Conservation (phyloP, 2,329 filamentous ascomycete genomes). For the Fusarium chlamydosporum region DNA sequence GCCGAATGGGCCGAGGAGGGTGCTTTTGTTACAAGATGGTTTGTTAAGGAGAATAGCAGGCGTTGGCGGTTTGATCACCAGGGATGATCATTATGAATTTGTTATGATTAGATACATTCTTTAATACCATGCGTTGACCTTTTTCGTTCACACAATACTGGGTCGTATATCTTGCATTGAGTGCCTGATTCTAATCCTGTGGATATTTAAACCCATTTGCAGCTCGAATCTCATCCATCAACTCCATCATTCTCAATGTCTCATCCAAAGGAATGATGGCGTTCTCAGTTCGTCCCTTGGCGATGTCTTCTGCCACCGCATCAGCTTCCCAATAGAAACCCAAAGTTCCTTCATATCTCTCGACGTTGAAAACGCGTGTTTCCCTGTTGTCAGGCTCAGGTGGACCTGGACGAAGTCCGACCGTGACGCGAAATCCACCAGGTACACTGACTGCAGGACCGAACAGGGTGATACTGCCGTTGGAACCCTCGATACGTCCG, state of each 20-base stretch:
- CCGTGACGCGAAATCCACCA: constrained; percentile 18
- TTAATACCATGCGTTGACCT: constrained; percentile 23
- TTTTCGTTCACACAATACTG: not conserved
- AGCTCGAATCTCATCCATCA: constrained; percentile 63
- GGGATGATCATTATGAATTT: constrained; percentile 28
- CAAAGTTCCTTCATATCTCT: constrained; percentile 20
- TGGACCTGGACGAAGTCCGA: constrained; percentile 7
- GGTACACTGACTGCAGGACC: constrained; percentile 28
- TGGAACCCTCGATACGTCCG: constrained; percentile 18
- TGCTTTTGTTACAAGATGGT: constrained; percentile 54
- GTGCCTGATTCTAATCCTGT: constrained; percentile 14
- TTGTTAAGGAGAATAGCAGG: constrained; percentile 55
- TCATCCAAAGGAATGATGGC: constrained; percentile 61
- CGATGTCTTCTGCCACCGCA: constrained; percentile 28
- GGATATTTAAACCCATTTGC: constrained; percentile 23
- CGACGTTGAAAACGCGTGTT: constrained; percentile 20
- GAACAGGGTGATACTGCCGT: constrained; percentile 20
- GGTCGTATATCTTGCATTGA: too few relatives aligned
- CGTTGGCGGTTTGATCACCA: constrained; percentile 52
- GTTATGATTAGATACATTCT: constrained; percentile 19
- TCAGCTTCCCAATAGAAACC: constrained; percentile 37
- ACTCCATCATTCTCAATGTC: constrained; percentile 61
- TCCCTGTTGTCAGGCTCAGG: constrained; percentile 3
- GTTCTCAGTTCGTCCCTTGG: constrained; percentile 55
- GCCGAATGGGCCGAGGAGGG: constrained; percentile 54